These are phyloP conservation scores for Cerrena zonata DNA, from an alignment of 1,284 basidiomycete species.

Conservation along the genomic window DNA sequence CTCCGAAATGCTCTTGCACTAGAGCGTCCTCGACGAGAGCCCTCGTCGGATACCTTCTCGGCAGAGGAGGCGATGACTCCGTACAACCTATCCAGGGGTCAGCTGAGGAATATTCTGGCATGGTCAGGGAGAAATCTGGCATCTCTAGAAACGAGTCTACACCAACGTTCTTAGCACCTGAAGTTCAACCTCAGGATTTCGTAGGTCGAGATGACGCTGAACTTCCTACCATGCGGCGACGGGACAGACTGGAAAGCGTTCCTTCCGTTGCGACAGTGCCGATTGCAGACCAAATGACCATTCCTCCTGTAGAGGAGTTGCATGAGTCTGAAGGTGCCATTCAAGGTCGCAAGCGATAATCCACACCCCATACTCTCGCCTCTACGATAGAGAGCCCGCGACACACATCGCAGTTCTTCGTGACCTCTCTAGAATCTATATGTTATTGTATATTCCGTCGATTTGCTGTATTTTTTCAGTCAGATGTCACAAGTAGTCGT, in stretches of 20 bases:
- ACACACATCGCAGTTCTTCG: too few species aligned
- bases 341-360: neutral
- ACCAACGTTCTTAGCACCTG: conserved; percentile 3
- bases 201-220: neutral
- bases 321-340: neutral
- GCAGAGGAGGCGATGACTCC: neutral
- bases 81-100: neutral
- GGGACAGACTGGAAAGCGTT: neutral
- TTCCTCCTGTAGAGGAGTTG: conserved; percentile 21
- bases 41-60: neutral
- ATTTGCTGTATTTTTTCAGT: too few species aligned
- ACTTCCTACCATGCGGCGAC: neutral
- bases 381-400: too few species aligned
- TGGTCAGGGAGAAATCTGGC: neutral
- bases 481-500: too few species aligned
- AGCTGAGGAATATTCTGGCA: neutral
- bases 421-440: too few species aligned
- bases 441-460: too few species aligned
- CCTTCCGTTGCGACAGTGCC: conserved; percentile 13
- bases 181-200: neutral
- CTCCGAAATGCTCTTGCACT: conserved; percentile 63
- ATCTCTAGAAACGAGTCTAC: conserved; percentile 9
- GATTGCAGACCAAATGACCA: conserved; percentile 32
- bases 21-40: conserved; percentile 19
- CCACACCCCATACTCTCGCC: too few species aligned